A percentile compares a stretch with the other conserved stretches of the same genome.
Conservation (phyloP, 2,329 filamentous ascomycete genomes). For the Colletotrichum kahawae region DNA sequence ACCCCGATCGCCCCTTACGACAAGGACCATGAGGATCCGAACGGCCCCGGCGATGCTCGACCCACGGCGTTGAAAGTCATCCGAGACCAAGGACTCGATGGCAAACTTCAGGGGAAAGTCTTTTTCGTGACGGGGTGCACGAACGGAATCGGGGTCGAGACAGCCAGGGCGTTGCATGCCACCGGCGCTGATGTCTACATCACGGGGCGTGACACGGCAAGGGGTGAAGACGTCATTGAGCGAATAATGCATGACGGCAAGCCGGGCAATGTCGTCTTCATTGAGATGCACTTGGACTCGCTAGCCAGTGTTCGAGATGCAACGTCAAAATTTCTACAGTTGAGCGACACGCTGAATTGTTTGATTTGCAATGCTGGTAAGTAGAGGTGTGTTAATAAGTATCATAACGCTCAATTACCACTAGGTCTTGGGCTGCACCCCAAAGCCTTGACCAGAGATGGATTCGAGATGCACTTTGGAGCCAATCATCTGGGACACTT, state of each 20-base stretch:
- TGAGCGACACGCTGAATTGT: constrained; percentile 25
- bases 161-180: constrained; percentile 42
- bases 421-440: constrained; percentile 41
- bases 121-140: constrained; percentile 46
- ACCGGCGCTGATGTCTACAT: constrained; percentile 50
- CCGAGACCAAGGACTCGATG: constrained; percentile 1
- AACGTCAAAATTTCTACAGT: constrained; percentile 19
- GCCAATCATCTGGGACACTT: constrained; percentile 54
- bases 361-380: constrained; percentile 48
- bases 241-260: neutral
- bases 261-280: constrained; percentile 33
- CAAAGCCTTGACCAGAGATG: constrained; percentile 41
- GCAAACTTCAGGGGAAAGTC: constrained; percentile 33
- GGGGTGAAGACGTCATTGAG: constrained; percentile 29
- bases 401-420: neutral
- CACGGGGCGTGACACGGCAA: constrained; percentile 41
- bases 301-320: constrained; percentile 34
- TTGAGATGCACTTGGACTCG: constrained; percentile 33
- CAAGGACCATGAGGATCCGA: neutral
- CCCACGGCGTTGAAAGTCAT: constrained; percentile 21
- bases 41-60: constrained; percentile 14
- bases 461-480: constrained; percentile 55
- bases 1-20: neutral
- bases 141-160: constrained; percentile 46
- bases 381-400: neutral